Evolutionary conservation across 75 land plant species (phyloP).

Genomic region (Larix kaempferi): DNA sequence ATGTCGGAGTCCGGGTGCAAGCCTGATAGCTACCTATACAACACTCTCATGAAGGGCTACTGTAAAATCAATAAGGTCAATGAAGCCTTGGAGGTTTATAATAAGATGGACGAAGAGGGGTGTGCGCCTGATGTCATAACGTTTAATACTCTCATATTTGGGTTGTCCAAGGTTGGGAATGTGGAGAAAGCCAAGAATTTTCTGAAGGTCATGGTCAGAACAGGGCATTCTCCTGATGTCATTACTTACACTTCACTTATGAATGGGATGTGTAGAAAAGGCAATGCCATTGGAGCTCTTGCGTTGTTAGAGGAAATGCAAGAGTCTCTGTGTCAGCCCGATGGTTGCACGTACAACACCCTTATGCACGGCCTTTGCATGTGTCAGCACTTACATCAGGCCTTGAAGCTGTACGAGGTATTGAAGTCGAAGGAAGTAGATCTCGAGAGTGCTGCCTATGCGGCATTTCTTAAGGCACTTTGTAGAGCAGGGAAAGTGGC

Average conservation of each 20-base stretch:
- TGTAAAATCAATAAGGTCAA: constrained; percentile 31
- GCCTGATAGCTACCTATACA: constrained; percentile 64
- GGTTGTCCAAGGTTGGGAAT: constrained; percentile 55
- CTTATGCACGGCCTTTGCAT: constrained; percentile 71
- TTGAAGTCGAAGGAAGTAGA: constrained; percentile 49
- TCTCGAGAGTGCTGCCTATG: constrained; percentile 55
- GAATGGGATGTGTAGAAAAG: constrained; percentile 59
- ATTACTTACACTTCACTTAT: constrained; percentile 68
- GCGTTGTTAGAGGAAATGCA: constrained; percentile 64
- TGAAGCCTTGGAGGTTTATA: constrained; percentile 45
- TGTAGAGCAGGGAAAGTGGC: constrained; percentile 43
- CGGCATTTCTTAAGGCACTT: constrained; percentile 46
- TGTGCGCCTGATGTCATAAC: constrained; percentile 63
- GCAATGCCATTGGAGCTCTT: constrained; percentile 38
- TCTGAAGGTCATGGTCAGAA: constrained; percentile 39
- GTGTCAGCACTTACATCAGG: constrained; percentile 47
- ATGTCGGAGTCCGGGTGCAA: constrained; percentile 44
- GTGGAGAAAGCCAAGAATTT: constrained; percentile 46
- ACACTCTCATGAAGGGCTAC: constrained; percentile 65
- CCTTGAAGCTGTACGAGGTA: constrained; percentile 39
- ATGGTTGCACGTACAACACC: constrained; percentile 64
- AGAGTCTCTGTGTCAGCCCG: constrained; percentile 56
- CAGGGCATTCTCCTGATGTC: constrained; percentile 57
- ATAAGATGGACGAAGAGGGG: constrained; percentile 59
- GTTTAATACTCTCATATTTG: constrained; percentile 67